Evolutionary conservation across 768 basidiomycete species (phyloP).

Genomic region (Dioszegia hungarica): DNA sequence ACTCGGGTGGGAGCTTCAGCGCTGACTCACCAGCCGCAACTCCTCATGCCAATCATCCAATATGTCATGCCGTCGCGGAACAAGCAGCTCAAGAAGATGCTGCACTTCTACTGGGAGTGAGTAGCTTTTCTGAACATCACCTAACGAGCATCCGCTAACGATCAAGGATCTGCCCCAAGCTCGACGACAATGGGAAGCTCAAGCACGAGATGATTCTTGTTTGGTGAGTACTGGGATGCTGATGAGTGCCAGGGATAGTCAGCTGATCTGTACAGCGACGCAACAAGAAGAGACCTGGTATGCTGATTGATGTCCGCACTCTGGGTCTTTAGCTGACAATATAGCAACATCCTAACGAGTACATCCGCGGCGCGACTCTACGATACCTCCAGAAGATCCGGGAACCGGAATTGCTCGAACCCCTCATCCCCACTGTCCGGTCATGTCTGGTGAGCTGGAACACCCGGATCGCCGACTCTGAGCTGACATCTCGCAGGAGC

Average conservation of each 20-base stretch:
- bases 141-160: background rate
- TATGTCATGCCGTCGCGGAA: slow-evolving; percentile 91
- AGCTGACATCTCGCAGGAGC: slow-evolving; percentile 57
- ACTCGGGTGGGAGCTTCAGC: background rate
- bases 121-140: slow-evolving; percentile 6
- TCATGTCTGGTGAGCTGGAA: slow-evolving; percentile 69
- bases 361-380: slow-evolving; percentile 95
- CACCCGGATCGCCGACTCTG: background rate
- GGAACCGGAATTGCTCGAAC: slow-evolving; percentile 90
- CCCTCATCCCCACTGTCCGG: slow-evolving; percentile 87
- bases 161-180: slow-evolving; percentile 82
- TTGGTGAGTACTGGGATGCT: slow-evolving; percentile 60
- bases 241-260: background rate
- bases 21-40: slow-evolving; percentile 59
- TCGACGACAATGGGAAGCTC: slow-evolving; percentile 91
- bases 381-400: slow-evolving; percentile 95
- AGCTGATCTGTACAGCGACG: slow-evolving; percentile 60
- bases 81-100: slow-evolving; percentile 93
- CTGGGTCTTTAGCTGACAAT: background rate
- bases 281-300: slow-evolving; percentile 94
- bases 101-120: slow-evolving; percentile 54
- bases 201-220: slow-evolving; percentile 99
- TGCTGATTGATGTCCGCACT: slow-evolving; percentile 42
- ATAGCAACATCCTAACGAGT: slow-evolving; percentile 99
- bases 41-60: slow-evolving; percentile 98